Percentiles rank a stretch among this genome's conserved stretches.
Evolutionary conservation across 2,329 filamentous ascomycete species (phyloP).

Genomic region (Ophiocordyceps australis): DNA sequence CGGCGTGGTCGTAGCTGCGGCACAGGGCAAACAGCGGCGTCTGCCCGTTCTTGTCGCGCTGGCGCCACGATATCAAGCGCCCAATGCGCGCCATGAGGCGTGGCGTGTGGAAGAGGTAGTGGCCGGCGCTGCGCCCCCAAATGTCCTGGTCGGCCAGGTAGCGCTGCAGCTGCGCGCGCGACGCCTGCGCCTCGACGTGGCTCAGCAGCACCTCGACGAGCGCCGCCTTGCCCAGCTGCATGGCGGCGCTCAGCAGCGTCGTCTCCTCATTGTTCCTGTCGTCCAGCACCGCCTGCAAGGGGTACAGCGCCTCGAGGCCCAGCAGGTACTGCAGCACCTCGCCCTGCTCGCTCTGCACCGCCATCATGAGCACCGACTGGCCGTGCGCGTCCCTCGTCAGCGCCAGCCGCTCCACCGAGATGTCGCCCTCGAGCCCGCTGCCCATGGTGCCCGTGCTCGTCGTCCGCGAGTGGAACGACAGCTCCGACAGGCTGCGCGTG

Average conservation of each 20-base stretch:
- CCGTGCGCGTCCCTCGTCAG: conserved; percentile 54
- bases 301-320: conserved; percentile 58
- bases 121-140: conserved; percentile 77
- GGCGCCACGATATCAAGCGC: conserved; percentile 64
- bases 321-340: conserved; percentile 66
- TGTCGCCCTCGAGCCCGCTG: conserved; percentile 67
- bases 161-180: conserved; percentile 34
- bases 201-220: conserved; percentile 61
- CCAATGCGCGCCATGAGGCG: conserved; percentile 63
- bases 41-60: conserved; percentile 90
- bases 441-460: conserved; percentile 58
- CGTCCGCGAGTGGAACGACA: conserved; percentile 66
- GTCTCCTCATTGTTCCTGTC: conserved; percentile 84
- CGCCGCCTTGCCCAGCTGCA: conserved; percentile 63
- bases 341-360: conserved; percentile 52
- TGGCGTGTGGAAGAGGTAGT: conserved; percentile 89
- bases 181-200: conserved; percentile 41
- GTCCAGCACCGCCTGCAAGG: conserved; percentile 50
- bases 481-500: conserved; percentile 67
- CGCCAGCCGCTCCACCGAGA: conserved; percentile 60
- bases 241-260: conserved; percentile 73
- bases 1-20: conserved; percentile 80
- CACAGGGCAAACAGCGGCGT: conserved; percentile 94
- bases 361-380: conserved; percentile 81
- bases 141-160: conserved; percentile 67